These are phyloP conservation scores for Xylariales sp. DNA, from an alignment of 2,329 filamentous ascomycete genomes.

Conservation along the genomic window DNA sequence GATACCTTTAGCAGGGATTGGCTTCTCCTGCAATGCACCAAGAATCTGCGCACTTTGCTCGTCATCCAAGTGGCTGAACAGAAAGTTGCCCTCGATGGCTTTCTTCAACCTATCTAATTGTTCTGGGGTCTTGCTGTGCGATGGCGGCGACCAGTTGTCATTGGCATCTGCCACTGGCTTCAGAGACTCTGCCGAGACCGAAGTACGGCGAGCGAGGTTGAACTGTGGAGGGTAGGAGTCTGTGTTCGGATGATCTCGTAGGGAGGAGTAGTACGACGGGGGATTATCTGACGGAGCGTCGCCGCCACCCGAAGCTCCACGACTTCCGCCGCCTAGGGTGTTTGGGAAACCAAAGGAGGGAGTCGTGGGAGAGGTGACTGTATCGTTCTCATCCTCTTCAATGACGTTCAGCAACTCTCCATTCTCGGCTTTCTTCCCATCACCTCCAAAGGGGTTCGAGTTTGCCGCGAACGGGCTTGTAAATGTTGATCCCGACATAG, in stretches of 20 bases:
- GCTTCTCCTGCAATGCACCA: slow-evolving; percentile 88
- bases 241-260: slow-evolving; percentile 47
- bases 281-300: slow-evolving; percentile 39
- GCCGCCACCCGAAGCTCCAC: slow-evolving; percentile 50
- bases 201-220: slow-evolving; percentile 88
- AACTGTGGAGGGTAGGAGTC: slow-evolving; percentile 86
- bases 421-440: slow-evolving; percentile 34
- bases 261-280: slow-evolving; percentile 36
- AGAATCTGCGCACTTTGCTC: slow-evolving; percentile 86
- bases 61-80: slow-evolving; percentile 92
- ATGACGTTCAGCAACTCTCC: slow-evolving; percentile 53
- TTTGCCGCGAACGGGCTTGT: slow-evolving; percentile 65
- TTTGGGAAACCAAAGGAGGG: slow-evolving; percentile 47
- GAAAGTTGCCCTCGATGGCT: slow-evolving; percentile 83
- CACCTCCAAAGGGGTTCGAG: slow-evolving; percentile 68
- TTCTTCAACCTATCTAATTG: slow-evolving; percentile 74
- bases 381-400: slow-evolving; percentile 80
- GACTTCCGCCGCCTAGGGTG: slow-evolving; percentile 38
- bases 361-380: slow-evolving; percentile 69
- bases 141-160: slow-evolving; percentile 86
- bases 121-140: slow-evolving; percentile 75
- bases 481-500: slow-evolving; percentile 72
- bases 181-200: slow-evolving; percentile 92
- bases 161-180: slow-evolving; percentile 80
- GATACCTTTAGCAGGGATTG: slow-evolving; percentile 84